These are phyloP conservation scores for Talaromyces sp. DNA, from an alignment of 2,329 filamentous ascomycete species.

Conservation along the genomic window DNA sequence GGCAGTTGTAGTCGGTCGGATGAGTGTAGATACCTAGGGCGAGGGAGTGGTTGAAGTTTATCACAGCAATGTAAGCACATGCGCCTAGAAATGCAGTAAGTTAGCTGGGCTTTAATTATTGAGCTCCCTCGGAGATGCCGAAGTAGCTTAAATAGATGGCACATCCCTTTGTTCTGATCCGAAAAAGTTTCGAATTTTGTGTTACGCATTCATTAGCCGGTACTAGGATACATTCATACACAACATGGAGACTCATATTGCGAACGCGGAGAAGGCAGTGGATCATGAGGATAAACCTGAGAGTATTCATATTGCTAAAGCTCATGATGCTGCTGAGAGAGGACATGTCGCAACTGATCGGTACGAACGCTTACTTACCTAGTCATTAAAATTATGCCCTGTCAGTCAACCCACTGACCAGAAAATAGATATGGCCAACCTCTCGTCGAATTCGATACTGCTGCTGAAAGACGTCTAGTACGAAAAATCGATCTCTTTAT, in stretches of 20 bases:
- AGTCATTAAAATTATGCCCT: neutral
- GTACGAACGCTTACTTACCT: slow-evolving; percentile 31
- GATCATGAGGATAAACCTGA: neutral
- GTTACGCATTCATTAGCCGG: neutral
- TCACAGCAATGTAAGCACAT: neutral
- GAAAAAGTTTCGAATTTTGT: neutral
- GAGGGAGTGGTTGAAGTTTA: neutral
- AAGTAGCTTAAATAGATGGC: neutral
- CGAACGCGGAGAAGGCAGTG: neutral
- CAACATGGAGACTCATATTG: neutral
- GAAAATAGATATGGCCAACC: slow-evolving; percentile 49
- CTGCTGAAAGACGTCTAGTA: slow-evolving; percentile 58
- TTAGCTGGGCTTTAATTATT: neutral
- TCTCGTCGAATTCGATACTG: slow-evolving; percentile 56
- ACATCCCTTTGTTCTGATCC: neutral
- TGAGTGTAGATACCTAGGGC: neutral
- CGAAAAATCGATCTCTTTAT: slow-evolving; percentile 66
- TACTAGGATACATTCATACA: neutral
- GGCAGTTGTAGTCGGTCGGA: neutral
- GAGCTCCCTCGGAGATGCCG: neutral
- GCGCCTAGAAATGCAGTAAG: neutral
- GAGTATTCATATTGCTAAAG: slow-evolving; percentile 14
- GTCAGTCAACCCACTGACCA: neutral
- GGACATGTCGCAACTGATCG: slow-evolving; percentile 52
- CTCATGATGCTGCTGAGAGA: slow-evolving; percentile 43